Base-by-base conservation (phyloP, 2,329 filamentous ascomycete genomes). In the Fusarium sublunatum region DNA sequence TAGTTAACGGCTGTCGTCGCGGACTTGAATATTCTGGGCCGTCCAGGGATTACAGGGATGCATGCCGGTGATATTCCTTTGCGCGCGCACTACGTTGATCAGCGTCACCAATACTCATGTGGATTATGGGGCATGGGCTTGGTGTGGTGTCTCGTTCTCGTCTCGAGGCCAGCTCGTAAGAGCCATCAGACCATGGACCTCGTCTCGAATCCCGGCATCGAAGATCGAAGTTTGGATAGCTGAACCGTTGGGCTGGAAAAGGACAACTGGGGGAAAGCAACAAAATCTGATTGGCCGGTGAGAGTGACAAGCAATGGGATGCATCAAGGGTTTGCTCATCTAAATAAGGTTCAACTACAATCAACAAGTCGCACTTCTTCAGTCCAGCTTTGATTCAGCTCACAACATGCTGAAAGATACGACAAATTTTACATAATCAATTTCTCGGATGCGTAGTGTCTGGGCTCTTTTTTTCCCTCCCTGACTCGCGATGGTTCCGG, bases 1-100 rank as follows among this genome's bases (percentile, higher is more conserved):
- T 91, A 65, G 50, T 46, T 31, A 43, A 34, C 24, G 6, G 39
- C 22, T 40, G 32, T 38, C 7, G 29, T 39, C 12, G 22, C 53
- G 15, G 26, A 52, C 15, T 22, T 13, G 19, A 49, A 34, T 54
- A 41, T 39, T 47, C 57, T 31, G 34, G 12, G 55, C 35, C 36
- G 24, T 29, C 31, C 26, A 24, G 49, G 40, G 26, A 52, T n/a
- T 38, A 26, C 36, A 49, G 42, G 51, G 32, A 47, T 44, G 19
- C 24, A 32, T 28, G 36, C 57, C 38, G 51, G 25, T 47, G 57
- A 58, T 47, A 41, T 41, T 53, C 25, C 38, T 24, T 36, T 34
- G 19, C 35, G 13, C 34, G 29, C 25, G 12, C 31, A 34, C 19
- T 19, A 19, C 22, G 25, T 32, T 43, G 25, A 43, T 34, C 36